Evolutionary conservation across 257 asterid genomes (phyloP), one percentile per base, ranked within the genome.

Genomic region (Misopates orontium): DNA sequence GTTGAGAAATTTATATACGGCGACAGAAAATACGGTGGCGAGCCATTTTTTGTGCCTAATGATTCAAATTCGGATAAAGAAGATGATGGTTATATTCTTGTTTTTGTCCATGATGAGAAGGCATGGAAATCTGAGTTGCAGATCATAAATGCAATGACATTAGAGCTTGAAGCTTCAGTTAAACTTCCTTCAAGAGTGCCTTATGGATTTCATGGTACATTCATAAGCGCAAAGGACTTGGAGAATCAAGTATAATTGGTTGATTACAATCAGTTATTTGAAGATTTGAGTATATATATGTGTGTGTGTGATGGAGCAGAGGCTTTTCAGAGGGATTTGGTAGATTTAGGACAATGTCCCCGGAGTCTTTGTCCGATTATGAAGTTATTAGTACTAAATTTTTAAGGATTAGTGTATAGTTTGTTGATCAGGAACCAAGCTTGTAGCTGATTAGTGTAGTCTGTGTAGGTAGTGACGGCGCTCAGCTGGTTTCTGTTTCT

Each of bases 141-240:
- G 32, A 70, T 70, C 3, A 22, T 70, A 23, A 53, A 70, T 22
- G 62, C 75, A 13, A 41, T 47, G 31, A 62, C 54, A 5, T 51
- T 62, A 68, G 16, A 40, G 39, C 11, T 70, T 8, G 70, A 52
- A 42, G 69, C 70, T 20, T 39, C 42, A 0, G 51, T 70, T 18
- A 53, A 62, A 68, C 54, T 70, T 12, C 64, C 75, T 40, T 51
- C 64, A 23, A 62, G 75, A 42, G 75, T 70, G 19, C 75, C 75
- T 1, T 70, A 70, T 28, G 75, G 75, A 22, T 70, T 70, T 10
- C 75, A 70, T 47, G 75, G 75, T 8, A 70, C 75, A 28, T 70
- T 70, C 53, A 63, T 70, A 4, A 62, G 36, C 5, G 59, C 64
- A 0, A 54, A 52, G 1, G 64, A 70, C 36, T 21, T 70, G 32